These are phyloP conservation scores for Tillandsia fasciculata DNA, from an alignment of 176 grass and related monocot genomes.

Conservation along the genomic window DNA sequence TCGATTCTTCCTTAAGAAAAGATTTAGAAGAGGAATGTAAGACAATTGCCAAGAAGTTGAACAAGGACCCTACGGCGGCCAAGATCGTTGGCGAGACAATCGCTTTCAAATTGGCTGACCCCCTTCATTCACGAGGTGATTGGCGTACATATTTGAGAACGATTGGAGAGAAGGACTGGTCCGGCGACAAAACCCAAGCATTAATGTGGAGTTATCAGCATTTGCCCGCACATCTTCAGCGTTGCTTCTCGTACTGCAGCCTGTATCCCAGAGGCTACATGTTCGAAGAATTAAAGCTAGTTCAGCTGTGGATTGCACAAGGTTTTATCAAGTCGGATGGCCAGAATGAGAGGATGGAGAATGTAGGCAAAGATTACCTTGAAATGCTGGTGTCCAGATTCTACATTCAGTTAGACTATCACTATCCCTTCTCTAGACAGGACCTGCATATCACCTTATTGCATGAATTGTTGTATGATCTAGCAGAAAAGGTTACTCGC, in stretches of 20 bases:
- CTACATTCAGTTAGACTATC: no score
- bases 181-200: background rate
- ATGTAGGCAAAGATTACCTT: constrained; percentile 23
- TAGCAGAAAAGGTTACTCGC: background rate
- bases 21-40: no score
- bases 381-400: constrained; percentile 5
- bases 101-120: no score
- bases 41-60: no score
- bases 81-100: no score
- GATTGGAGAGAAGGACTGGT: no score
- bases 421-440: no score
- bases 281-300: background rate
- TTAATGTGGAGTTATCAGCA: constrained; percentile 29
- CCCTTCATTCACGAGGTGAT: no score
- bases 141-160: no score
- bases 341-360: constrained; percentile 1
- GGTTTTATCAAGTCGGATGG: constrained; percentile 14
- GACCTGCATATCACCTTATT: no score
- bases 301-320: constrained; percentile 40
- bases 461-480: constrained; percentile 30
- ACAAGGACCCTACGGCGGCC: no score
- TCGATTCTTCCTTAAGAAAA: no score
- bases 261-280: constrained; percentile 5
- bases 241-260: constrained; percentile 24
- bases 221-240: constrained; percentile 8